A percentile compares a stretch with the other conserved stretches of the same genome.
Evolutionary conservation across 2,329 filamentous ascomycete genomes (phyloP).

Genomic region (Ascochyta fabae): DNA sequence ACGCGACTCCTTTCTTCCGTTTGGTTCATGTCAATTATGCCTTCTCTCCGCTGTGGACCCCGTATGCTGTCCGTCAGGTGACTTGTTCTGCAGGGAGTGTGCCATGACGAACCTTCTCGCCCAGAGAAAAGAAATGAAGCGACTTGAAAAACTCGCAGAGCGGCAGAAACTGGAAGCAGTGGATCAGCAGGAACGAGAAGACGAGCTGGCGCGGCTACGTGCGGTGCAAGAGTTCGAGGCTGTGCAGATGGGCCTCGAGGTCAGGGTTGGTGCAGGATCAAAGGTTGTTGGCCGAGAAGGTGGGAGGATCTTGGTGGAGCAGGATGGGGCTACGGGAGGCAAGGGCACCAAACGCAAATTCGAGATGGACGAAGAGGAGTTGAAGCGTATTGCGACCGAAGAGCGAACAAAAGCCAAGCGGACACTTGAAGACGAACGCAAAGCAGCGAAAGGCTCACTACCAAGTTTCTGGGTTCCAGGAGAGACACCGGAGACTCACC

Average conservation of each 20-base stretch:
- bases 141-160: conserved; percentile 71
- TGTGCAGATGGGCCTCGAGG: conserved; percentile 71
- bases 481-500: conserved; percentile 69
- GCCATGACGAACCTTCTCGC: conserved; percentile 88
- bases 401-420: conserved; percentile 74
- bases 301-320: conserved; percentile 54
- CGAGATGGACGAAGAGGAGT: conserved; percentile 77
- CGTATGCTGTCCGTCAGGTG: conserved; percentile 77
- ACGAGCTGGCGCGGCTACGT: conserved; percentile 72
- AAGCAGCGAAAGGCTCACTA: conserved; percentile 68
- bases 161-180: conserved; percentile 66
- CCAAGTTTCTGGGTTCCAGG: conserved; percentile 95
- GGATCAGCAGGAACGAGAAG: conserved; percentile 65
- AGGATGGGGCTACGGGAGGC: conserved; percentile 32
- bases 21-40: conserved; percentile 87
- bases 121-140: conserved; percentile 89
- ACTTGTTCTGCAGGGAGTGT: conserved; percentile 95
- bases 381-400: conserved; percentile 71
- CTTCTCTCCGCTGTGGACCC: conserved; percentile 81
- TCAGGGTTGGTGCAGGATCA: conserved; percentile 45
- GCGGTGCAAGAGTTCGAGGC: conserved; percentile 84
- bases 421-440: conserved; percentile 74
- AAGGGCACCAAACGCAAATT: conserved; percentile 75
- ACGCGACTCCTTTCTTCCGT: conserved; percentile 90
- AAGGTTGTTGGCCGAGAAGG: conserved; percentile 51